These are phyloP conservation scores for Talaromyces wortmannii DNA, from an alignment of 495 filamentous ascomycete genomes.

Conservation along the genomic window DNA sequence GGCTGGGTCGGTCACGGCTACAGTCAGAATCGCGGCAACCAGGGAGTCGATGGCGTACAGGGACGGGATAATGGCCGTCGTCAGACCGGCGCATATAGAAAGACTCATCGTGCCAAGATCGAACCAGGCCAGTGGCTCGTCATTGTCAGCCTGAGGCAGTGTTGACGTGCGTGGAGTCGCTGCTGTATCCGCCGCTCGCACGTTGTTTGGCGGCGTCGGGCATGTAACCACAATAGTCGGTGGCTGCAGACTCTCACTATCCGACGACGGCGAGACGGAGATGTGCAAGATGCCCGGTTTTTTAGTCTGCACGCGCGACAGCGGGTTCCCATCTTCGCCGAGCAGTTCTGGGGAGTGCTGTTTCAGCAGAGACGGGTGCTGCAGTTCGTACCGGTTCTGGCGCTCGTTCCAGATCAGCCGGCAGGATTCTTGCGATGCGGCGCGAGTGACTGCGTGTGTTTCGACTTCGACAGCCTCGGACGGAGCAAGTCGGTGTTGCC, in stretches of 20 bases:
- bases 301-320: slow-evolving; percentile 46
- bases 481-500: slow-evolving; percentile 30
- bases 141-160: slow-evolving; percentile 30
- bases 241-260: slow-evolving; percentile 12
- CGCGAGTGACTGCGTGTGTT: slow-evolving; percentile 50
- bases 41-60: slow-evolving; percentile 73
- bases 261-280: slow-evolving; percentile 28
- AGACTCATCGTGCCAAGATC: slow-evolving; percentile 42
- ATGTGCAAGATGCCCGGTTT: slow-evolving; percentile 31
- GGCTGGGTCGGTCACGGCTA: slow-evolving; percentile 55
- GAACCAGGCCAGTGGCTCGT: slow-evolving; percentile 40
- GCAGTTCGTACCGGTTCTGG: slow-evolving; percentile 57
- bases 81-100: slow-evolving; percentile 36
- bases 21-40: slow-evolving; percentile 59
- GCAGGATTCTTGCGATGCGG: slow-evolving; percentile 66
- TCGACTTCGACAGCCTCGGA: slow-evolving; percentile 41
- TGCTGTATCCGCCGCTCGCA: slow-evolving; percentile 30
- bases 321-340: slow-evolving; percentile 50
- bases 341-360: slow-evolving; percentile 41
- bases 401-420: slow-evolving; percentile 64
- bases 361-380: slow-evolving; percentile 61
- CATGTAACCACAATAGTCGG: slow-evolving; percentile 37
- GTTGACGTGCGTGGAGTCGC: slow-evolving; percentile 36
- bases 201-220: slow-evolving; percentile 23
- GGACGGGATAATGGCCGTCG: slow-evolving; percentile 39